Base-by-base conservation (phyloP, 805 yeast genomes). In the Hemisphaericaspora nanyangensis region DNA sequence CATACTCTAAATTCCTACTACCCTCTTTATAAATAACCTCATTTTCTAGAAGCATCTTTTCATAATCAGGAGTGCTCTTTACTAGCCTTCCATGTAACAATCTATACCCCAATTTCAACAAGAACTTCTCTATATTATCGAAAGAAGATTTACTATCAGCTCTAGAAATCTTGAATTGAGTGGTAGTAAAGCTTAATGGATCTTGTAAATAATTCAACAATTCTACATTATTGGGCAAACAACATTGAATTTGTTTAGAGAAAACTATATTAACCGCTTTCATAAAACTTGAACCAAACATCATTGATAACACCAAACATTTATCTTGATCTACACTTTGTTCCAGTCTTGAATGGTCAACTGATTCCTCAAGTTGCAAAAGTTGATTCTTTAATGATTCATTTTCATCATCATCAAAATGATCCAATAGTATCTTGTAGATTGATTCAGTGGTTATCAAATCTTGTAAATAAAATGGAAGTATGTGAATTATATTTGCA, bases 271-370 rank as follows among this genome's bases (percentile, higher is more conserved):
- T 44, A 10, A 55, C 26, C 5, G 56, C 53, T 3, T 44, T 41
- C 5, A 46, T 38, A 25, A 37, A 54, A 7, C 39, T 39, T 19
- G 39, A 39, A n/a, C 61, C 62, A 40, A 45, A 46, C 13, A 50
- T 27, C n/a, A 55, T 35, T 3, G 52, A 33, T 28, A 57, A 38
- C 10, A 47, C 19, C 11, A 55, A 15, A n/a, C 46, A 40, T 35
- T 48, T 50, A 19, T 54, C 48, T 34, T 48, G 39, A 31, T 51
- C 51, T 4, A 43, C 39, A 18, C 39, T 39, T 18, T 29, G n/a
- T 5, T 38, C 34, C 1, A 16, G 3, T 15, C 38, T 24, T 3
- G 17, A 5, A 7, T 22, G 17, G 13, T 38, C 38, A 10, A 37
- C 38, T 3, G 19, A 4, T 2, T 22, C 29, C 4, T 36, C 29